phyloP scores from a whole-genome alignment of 345 rosid species.

The Brassica nigra region DNA sequence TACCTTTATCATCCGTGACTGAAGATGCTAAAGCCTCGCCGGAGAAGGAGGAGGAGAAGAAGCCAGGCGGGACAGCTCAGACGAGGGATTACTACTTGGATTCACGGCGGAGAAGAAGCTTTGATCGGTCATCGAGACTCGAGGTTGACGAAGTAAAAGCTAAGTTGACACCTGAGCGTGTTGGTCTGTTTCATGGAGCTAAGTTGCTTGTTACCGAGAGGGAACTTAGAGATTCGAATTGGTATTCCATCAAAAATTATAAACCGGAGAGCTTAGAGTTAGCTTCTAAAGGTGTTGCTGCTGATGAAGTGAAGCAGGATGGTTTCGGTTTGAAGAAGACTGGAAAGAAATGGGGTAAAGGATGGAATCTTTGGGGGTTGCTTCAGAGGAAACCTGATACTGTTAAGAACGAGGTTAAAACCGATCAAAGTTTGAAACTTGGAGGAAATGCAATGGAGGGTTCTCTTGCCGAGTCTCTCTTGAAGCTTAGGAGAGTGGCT shows the following conservation, averaged over 20 bases:
- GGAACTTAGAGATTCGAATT: conserved; percentile 60
- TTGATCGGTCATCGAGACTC: conserved; percentile 63
- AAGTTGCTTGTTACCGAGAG: conserved; percentile 61
- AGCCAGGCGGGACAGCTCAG: conserved; percentile 89
- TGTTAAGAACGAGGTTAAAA: conserved; percentile 43
- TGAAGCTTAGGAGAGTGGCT: conserved; percentile 49
- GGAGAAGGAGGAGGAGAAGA: conserved; percentile 33
- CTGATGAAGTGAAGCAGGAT: conserved; percentile 50
- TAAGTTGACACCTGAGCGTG: conserved; percentile 69
- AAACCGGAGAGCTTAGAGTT: conserved; percentile 45
- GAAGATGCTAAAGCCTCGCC: conserved; percentile 57
- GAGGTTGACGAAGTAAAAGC: conserved; percentile 65
- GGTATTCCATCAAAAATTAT: conserved; percentile 54
- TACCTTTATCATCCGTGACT: conserved; percentile 52
- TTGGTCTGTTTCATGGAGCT: conserved; percentile 65
- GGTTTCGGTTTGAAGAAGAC: conserved; percentile 43
- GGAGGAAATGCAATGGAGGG: conserved; percentile 50
- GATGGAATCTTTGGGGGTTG: conserved; percentile 79
- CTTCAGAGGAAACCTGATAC: conserved; percentile 45
- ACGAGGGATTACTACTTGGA: conserved; percentile 84
- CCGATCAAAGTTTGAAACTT: conserved; percentile 38
- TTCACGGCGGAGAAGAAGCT: conserved; percentile 65
- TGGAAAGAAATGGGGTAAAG: conserved; percentile 39
- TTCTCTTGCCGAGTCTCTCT: conserved; percentile 49
- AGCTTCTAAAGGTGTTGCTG: conserved; percentile 53